Conservation (phyloP, 805 yeast species). For the Allodekkera sacchari region DNA sequence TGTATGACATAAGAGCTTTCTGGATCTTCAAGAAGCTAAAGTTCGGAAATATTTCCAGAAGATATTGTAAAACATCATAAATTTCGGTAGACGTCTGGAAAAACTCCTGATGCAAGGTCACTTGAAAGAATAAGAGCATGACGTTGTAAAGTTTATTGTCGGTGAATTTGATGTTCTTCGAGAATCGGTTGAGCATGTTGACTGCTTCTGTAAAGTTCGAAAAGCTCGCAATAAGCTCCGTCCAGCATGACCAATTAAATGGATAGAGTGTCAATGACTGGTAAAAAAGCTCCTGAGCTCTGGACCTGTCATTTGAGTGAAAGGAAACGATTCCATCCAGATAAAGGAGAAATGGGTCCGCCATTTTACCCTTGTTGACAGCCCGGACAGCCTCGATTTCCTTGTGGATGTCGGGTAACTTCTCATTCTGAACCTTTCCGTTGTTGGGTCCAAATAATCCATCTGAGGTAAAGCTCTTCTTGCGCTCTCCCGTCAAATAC, state of each 20-base stretch:
- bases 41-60: constrained; percentile 55
- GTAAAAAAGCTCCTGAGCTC: constrained; percentile 55
- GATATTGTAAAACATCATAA: constrained; percentile 37
- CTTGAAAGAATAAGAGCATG: constrained; percentile 46
- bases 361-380: constrained; percentile 7
- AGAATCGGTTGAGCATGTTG: constrained; percentile 28
- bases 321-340: constrained; percentile 61
- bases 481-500: constrained; percentile 72
- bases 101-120: constrained; percentile 68
- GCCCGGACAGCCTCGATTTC: constrained; percentile 31
- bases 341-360: constrained; percentile 60
- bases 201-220: constrained; percentile 54
- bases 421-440: constrained; percentile 22
- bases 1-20: constrained; percentile 73
- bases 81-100: constrained; percentile 55
- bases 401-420: constrained; percentile 28
- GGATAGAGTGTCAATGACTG: constrained; percentile 64
- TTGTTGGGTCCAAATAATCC: constrained; percentile 46
- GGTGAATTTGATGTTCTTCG: constrained; percentile 26
- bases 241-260: constrained; percentile 92
- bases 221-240: constrained; percentile 60
- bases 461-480: constrained; percentile 61
- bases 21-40: constrained; percentile 73
- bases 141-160: constrained; percentile 19
- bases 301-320: constrained; percentile 48